phyloP scores from a whole-genome alignment of 148 eudicot genomes.

The Tetragonia tetragonoides region DNA sequence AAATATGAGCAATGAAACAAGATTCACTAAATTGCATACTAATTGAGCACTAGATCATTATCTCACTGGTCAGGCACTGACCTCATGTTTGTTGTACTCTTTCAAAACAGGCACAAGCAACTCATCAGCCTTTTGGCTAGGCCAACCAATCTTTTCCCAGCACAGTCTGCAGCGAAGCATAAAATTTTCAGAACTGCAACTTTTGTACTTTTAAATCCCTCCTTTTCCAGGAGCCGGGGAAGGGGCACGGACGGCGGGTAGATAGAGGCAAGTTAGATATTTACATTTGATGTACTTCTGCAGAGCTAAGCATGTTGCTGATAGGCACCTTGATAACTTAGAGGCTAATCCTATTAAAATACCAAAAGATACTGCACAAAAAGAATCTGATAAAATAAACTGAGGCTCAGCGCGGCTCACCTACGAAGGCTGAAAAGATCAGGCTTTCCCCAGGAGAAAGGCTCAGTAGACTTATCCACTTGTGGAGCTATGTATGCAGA shows the following conservation, averaged over 20 bases:
- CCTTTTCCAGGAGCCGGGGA: neutral
- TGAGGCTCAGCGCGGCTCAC: constrained; percentile 38
- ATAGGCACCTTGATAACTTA: neutral
- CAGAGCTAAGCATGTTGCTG: neutral
- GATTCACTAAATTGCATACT: neutral
- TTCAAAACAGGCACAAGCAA: constrained; percentile 81
- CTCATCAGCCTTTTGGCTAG: constrained; percentile 79
- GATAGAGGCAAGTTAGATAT: neutral
- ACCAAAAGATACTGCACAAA: neutral
- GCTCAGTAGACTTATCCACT: constrained; percentile 93
- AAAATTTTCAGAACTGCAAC: constrained; percentile 3
- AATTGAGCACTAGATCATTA: neutral
- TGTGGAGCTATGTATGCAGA: constrained; percentile 80
- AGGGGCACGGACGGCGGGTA: neutral
- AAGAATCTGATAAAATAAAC: neutral
- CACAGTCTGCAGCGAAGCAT: constrained; percentile 57
- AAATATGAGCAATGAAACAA: neutral
- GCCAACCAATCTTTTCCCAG: constrained; percentile 92
- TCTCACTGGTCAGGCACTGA: constrained; percentile 24
- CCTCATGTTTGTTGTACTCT: constrained; percentile 96
- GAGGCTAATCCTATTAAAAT: neutral
- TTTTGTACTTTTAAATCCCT: neutral
- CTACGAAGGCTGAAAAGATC: constrained; percentile 83
- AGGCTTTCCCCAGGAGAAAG: constrained; percentile 97
- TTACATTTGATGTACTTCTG: neutral